These are phyloP conservation scores for Protomyces macrosporus DNA, from an alignment of 1,139 yeast species.

Conservation along the genomic window DNA sequence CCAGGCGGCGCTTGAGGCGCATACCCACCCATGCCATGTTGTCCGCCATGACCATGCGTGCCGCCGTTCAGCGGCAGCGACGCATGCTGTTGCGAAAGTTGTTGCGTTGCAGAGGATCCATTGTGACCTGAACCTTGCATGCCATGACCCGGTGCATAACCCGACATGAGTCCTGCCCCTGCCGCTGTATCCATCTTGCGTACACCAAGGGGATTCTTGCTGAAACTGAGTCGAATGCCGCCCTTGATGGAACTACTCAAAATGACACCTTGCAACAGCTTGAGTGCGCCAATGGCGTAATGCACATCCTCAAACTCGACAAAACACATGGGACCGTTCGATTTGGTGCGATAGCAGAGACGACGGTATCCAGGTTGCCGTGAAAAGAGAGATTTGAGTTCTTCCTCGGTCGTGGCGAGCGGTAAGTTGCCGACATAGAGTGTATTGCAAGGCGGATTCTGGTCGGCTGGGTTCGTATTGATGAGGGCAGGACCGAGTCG, in stretches of 20 bases:
- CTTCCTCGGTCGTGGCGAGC: conserved; percentile 93
- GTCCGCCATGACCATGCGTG: not conserved
- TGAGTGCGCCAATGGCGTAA: conserved; percentile 87
- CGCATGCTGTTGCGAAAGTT: not conserved
- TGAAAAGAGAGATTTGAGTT: conserved; percentile 76
- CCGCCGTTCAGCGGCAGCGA: not conserved
- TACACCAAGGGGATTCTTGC: conserved; percentile 94
- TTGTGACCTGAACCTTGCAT: not conserved
- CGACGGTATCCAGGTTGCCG: conserved; percentile 91
- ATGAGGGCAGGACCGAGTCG: conserved; percentile 25
- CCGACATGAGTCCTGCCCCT: not conserved
- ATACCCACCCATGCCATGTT: not conserved
- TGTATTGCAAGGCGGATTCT: conserved; percentile 97
- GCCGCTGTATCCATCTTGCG: conserved; percentile 40
- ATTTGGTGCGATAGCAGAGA: conserved; percentile 67
- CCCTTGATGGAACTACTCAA: conserved; percentile 68
- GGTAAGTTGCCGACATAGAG: conserved; percentile 94
- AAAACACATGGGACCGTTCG: conserved; percentile 93
- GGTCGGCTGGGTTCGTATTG: conserved; percentile 86
- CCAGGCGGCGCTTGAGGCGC: conserved; percentile 24
- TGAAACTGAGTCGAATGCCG: conserved; percentile 86
- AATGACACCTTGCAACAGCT: conserved; percentile 84
- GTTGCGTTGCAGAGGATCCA: not conserved
- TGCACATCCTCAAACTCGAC: conserved; percentile 96
- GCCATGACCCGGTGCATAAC: not conserved